Conservation (phyloP, 225 moss, liverwort and hornwort genomes). For the Marchantia polymorpha region DNA sequence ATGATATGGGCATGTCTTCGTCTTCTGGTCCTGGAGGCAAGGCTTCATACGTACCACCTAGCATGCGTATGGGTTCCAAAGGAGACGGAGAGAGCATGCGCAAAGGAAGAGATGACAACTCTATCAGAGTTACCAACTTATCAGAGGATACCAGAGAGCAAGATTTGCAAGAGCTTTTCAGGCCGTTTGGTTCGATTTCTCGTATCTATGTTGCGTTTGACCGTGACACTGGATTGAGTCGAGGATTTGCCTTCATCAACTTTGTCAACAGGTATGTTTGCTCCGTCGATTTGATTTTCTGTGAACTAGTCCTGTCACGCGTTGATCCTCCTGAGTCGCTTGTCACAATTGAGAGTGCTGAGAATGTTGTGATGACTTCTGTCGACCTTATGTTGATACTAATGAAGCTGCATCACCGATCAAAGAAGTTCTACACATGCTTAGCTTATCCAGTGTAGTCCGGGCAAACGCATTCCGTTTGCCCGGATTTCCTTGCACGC, state of each 20-base stretch:
- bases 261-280: conserved; percentile 57
- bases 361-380: too few species aligned
- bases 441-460: too few species aligned
- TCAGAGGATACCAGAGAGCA: conserved; percentile 86
- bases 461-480: too few species aligned
- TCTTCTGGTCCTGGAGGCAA: conserved; percentile 47
- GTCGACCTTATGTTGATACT: too few species aligned
- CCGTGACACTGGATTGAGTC: conserved; percentile 76
- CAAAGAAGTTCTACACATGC: too few species aligned
- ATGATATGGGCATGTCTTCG: conserved; percentile 49
- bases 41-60: conserved; percentile 65
- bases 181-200: conserved; percentile 74
- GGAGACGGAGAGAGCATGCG: conserved; percentile 78
- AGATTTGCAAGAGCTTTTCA: conserved; percentile 86
- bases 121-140: conserved; percentile 75
- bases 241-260: conserved; percentile 63
- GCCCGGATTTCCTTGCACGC: too few species aligned
- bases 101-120: conserved; percentile 84
- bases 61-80: conserved; percentile 56
- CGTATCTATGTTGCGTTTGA: conserved; percentile 84
- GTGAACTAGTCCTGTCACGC: too few species aligned
- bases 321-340: too few species aligned
- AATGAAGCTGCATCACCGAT: too few species aligned
- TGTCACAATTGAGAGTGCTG: too few species aligned
- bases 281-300: too few species aligned